Percentiles rank a stretch among this genome's conserved stretches.
Evolutionary conservation across 345 rosid genomes (phyloP).

Genomic region (Leavenworthia alabamica): DNA sequence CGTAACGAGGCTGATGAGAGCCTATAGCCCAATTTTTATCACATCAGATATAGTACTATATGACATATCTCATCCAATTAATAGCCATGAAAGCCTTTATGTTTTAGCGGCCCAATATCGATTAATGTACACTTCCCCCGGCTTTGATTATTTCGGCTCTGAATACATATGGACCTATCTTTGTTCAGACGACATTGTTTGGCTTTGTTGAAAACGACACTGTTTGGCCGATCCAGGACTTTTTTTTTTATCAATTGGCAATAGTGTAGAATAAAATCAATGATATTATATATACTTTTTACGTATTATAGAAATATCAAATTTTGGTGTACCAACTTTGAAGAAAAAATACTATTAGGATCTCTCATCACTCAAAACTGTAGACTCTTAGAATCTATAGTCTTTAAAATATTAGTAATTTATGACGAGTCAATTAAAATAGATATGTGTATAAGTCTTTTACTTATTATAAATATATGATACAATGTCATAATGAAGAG

Average conservation of each 20-base stretch:
- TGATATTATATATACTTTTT: neutral
- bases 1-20: neutral
- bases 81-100: neutral
- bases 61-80: neutral
- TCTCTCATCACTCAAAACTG: too few species aligned
- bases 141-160: neutral
- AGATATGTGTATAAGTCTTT: neutral
- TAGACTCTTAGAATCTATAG: neutral
- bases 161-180: neutral
- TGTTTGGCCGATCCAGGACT: neutral
- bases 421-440: neutral
- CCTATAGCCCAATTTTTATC: neutral
- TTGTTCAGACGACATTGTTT: too few species aligned
- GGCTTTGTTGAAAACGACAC: neutral
- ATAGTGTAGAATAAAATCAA: too few species aligned
- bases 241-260: neutral
- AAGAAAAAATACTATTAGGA: too few species aligned
- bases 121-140: neutral
- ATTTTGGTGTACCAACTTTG: constrained; percentile 16
- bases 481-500: constrained; percentile 6
- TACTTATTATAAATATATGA: neutral
- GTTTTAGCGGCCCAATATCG: neutral
- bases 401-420: neutral
- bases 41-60: neutral
- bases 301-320: neutral